Conservation (phyloP, 345 rosid genomes). For the Eucalyptus tenuipes region DNA sequence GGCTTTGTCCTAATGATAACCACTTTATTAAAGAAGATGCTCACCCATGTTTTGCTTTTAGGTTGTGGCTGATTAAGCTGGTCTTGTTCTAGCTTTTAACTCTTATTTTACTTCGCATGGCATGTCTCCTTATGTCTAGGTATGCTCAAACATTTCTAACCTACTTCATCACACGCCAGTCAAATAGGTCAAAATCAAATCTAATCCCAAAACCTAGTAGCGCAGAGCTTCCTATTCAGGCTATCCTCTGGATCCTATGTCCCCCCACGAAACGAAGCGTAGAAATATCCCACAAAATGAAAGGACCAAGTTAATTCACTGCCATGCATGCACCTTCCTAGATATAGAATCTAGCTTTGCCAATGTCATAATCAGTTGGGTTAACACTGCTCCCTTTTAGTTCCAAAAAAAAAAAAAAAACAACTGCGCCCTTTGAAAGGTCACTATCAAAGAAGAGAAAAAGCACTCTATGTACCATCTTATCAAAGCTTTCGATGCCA, state of each 20-base stretch:
- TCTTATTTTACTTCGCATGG: neutral
- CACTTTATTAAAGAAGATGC: neutral
- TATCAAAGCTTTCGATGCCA: neutral
- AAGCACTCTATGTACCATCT: neutral
- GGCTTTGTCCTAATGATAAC: neutral
- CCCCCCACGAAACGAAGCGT: neutral
- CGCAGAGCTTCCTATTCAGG: neutral
- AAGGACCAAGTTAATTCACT: neutral
- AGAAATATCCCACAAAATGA: neutral
- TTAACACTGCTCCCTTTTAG: neutral
- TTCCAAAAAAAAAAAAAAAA: too few relatives aligned
- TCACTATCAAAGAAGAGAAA: neutral
- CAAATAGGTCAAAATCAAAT: neutral
- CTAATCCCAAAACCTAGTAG: neutral
- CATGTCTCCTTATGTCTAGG: neutral
- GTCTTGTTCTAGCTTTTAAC: neutral
- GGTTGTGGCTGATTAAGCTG: neutral
- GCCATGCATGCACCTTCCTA: neutral
- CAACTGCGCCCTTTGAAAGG: neutral
- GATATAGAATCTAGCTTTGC: neutral
- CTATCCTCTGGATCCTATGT: neutral
- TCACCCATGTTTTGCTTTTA: neutral
- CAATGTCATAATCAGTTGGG: neutral
- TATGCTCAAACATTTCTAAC: neutral
- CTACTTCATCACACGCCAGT: neutral